A percentile compares a stretch with the other conserved stretches of the same genome.
Evolutionary conservation across 208 protist genomes (phyloP).

Genomic region (Trypanosoma conorhini): DNA sequence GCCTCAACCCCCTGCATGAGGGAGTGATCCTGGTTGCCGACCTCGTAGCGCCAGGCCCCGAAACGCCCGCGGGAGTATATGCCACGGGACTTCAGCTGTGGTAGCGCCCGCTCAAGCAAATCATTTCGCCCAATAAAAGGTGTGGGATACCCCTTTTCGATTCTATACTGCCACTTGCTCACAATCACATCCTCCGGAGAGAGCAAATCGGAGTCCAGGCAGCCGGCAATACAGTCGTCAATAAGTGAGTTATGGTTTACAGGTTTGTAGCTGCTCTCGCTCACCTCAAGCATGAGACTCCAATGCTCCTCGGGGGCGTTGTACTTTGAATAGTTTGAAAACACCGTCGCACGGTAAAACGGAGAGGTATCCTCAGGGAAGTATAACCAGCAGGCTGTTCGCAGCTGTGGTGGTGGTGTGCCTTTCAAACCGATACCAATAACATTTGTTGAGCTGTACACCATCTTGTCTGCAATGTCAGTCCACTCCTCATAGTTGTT

Average conservation of each 20-base stretch:
- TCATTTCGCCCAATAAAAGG: constrained; percentile 66
- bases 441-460: constrained; percentile 62
- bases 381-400: constrained; percentile 76
- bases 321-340: constrained; percentile 67
- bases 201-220: constrained; percentile 37
- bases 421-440: constrained; percentile 71
- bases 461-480: constrained; percentile 37
- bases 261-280: constrained; percentile 31
- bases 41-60: constrained; percentile 74
- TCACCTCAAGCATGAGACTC: constrained; percentile 77
- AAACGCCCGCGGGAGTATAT: constrained; percentile 74
- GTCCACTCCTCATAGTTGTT: constrained; percentile 28
- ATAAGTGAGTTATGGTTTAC: constrained; percentile 42
- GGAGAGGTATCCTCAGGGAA: constrained; percentile 64
- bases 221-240: constrained; percentile 53
- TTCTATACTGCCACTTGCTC: constrained; percentile 50
- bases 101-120: constrained; percentile 43
- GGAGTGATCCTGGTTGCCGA: constrained; percentile 72
- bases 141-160: constrained; percentile 72
- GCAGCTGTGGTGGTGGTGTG: constrained; percentile 39
- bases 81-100: constrained; percentile 32
- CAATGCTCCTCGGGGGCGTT: constrained; percentile 67
- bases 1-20: constrained; percentile 76
- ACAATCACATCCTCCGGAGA: constrained; percentile 45
- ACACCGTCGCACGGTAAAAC: constrained; percentile 80